Percentiles rank a stretch among this genome's conserved stretches.
Conservation (phyloP, 495 filamentous ascomycete genomes). For the Parachaetomium inaequale region DNA sequence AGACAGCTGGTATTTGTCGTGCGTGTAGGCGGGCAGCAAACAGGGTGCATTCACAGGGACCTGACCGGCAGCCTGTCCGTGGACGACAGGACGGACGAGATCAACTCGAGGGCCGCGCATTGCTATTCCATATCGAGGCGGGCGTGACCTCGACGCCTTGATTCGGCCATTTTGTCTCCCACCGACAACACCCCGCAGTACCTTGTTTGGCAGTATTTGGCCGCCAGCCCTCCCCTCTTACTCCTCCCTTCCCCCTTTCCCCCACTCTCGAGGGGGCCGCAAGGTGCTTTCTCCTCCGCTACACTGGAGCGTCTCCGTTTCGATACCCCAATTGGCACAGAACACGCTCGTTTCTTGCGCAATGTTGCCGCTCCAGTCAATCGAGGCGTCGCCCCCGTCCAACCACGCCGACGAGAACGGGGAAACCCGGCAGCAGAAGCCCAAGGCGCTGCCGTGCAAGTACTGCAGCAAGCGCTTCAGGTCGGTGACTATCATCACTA, state of each 20-base stretch:
- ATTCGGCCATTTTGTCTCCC: slow-evolving; percentile 22
- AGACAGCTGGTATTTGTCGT: neutral
- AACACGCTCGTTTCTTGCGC: slow-evolving; percentile 27
- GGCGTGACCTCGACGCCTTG: slow-evolving; percentile 26
- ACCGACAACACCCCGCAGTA: slow-evolving; percentile 30
- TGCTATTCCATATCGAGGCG: slow-evolving; percentile 16
- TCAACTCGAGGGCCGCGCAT: slow-evolving; percentile 21
- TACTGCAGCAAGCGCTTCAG: slow-evolving; percentile 56
- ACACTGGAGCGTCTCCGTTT: slow-evolving; percentile 29
- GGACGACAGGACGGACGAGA: slow-evolving; percentile 2
- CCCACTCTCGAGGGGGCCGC: slow-evolving; percentile 19
- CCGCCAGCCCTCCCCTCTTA: slow-evolving; percentile 9
- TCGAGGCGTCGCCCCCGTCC: slow-evolving; percentile 43
- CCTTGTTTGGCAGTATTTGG: slow-evolving; percentile 18
- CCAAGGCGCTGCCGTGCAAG: slow-evolving; percentile 53
- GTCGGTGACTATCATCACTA: slow-evolving; percentile 30
- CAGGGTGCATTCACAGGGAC: neutral
- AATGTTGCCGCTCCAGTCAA: slow-evolving; percentile 50
- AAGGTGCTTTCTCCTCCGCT: slow-evolving; percentile 22
- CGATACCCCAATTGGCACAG: slow-evolving; percentile 41
- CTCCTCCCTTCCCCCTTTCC: slow-evolving; percentile 22
- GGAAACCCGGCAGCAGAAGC: slow-evolving; percentile 50
- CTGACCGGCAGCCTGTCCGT: neutral
- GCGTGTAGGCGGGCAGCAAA: neutral
- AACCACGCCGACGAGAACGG: slow-evolving; percentile 44